Evolutionary conservation across 2,329 filamentous ascomycete genomes (phyloP), one percentile per base, ranked within the genome.

Genomic region (Cordyceps pruinosa): DNA sequence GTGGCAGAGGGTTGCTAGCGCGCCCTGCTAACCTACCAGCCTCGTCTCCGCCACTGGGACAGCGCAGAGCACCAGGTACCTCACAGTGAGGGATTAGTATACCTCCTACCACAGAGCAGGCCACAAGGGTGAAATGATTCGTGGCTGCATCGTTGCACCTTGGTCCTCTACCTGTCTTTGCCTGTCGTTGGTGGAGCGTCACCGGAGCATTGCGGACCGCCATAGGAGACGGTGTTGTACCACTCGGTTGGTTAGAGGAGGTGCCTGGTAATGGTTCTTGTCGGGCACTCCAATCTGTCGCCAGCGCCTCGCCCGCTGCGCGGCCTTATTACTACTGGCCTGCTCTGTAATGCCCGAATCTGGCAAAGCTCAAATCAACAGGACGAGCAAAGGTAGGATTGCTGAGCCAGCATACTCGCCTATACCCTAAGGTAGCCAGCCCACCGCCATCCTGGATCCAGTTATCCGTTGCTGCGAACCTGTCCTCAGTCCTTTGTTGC

Each of bases 201-300:
- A 34, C 44, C 42, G 52, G 52, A 54, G 51, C 32, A 54, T 37
- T 54, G 51, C 51, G 51, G 51, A 52, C 50, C 50, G 28, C 26
- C 15, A 34, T 21, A 41, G 37, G 37, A 21, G 6, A 6, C 13
- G 17, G 35, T 37, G 8, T 37, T 37, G 15, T 37, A n/a, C 35
- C n/a, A n/a, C n/a, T n/a, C n/a, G n/a, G n/a, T n/a, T n/a, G n/a
- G n/a, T n/a, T n/a, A n/a, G n/a, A n/a, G n/a, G n/a, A n/a, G n/a
- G n/a, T n/a, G n/a, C n/a, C n/a, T n/a, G n/a, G 34, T 23, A 53
- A 44, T 45, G 50, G n/a, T 42, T 4, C 13, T 32, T 32, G 6
- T 32, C 6, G 30, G 30, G 6, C 12, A 6, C 30, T 32, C 30
- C 30, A n/a, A n/a, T n/a, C 42, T 32, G 42, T 55, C 45, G 46